Evolutionary conservation across 2,329 filamentous ascomycete species (phyloP), one percentile per base, ranked within the genome.

Genomic region (Phialophora expanda): DNA sequence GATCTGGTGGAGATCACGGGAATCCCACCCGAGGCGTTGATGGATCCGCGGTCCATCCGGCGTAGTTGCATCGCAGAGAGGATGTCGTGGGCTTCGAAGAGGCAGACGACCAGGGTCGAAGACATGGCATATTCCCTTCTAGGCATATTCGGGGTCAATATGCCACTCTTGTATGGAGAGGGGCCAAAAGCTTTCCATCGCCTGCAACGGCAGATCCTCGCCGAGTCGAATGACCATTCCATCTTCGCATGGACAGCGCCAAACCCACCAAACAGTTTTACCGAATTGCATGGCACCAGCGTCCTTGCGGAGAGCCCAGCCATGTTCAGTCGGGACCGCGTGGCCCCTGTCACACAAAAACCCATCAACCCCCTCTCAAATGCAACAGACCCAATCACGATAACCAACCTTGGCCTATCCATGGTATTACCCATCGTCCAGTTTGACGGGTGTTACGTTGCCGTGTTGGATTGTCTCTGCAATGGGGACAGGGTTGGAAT

Each of bases 81-180:
- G 48, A 51, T 81, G 79, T 78, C 75, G 4, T 82, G 76, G 78
- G 79, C 74, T 34, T 76, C 76, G 9, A 65, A 63, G 17, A 74
- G 75, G 20, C 62, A 71, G 3, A 81, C 80, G 0, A 75, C 72
- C 0, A 64, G 76, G 2, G 4, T 62, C 0, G 81, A 83, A 55
- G 82, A 83, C 46, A 74, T 74, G n/a, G 79, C 80, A 0, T 83
- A 83, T 48, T 81, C 75, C 9, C 71, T 83, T 0, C 66, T 83
- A 3, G 81, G 81, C 0, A 74, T 83, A 0, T 83, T 83, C 30
- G 73, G 74, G 0, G 74, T 83, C 26, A 76, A 79, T 44, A 81
- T 83, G 77, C 76, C 80, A 0, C 68, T 82, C 3, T 58, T 82
- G 0, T 83, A 83, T 57, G 81, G 81, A 0, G 75, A 76, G 50